These are phyloP conservation scores for Miscanthus lutarioriparius DNA, from an alignment of 176 grass and related monocot species.

Conservation along the genomic window DNA sequence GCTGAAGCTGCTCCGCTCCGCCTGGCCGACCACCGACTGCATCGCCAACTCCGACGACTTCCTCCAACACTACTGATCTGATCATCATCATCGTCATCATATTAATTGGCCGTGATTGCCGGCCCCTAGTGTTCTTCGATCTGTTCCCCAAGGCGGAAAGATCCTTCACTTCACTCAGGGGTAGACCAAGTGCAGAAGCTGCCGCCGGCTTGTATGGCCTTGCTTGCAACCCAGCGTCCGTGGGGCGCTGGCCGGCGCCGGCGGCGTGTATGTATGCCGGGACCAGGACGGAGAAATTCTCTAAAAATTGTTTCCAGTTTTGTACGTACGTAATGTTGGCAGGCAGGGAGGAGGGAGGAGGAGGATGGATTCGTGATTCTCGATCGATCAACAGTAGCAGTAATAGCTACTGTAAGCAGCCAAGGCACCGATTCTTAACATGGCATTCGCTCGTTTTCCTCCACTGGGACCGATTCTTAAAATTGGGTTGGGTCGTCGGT, in stretches of 20 bases:
- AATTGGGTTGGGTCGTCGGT: too few species aligned
- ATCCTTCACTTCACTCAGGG: not conserved
- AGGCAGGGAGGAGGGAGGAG: not conserved
- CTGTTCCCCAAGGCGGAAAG: not conserved
- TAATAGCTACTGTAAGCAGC: not conserved
- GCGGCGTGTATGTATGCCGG: constrained; percentile 24
- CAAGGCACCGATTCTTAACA: not conserved
- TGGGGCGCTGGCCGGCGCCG: not conserved
- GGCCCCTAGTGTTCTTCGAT: not conserved
- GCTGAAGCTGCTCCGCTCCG: constrained; percentile 75
- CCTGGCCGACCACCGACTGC: constrained; percentile 59
- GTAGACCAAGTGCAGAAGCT: not conserved
- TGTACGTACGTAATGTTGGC: constrained; percentile 36
- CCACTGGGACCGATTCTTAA: too few species aligned
- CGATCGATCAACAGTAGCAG: not conserved
- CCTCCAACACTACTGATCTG: constrained; percentile 53
- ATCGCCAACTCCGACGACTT: constrained; percentile 87
- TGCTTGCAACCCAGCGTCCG: not conserved
- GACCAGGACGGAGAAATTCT: not conserved
- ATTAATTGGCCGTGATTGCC: not conserved
- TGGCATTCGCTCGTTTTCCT: not conserved
- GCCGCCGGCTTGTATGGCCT: not conserved
- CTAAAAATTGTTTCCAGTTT: constrained; percentile 19
- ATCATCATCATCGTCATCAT: not conserved
- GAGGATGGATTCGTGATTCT: not conserved